Conservation (phyloP, 2,329 filamentous ascomycete species). For the Talaromyces funiculosus region DNA sequence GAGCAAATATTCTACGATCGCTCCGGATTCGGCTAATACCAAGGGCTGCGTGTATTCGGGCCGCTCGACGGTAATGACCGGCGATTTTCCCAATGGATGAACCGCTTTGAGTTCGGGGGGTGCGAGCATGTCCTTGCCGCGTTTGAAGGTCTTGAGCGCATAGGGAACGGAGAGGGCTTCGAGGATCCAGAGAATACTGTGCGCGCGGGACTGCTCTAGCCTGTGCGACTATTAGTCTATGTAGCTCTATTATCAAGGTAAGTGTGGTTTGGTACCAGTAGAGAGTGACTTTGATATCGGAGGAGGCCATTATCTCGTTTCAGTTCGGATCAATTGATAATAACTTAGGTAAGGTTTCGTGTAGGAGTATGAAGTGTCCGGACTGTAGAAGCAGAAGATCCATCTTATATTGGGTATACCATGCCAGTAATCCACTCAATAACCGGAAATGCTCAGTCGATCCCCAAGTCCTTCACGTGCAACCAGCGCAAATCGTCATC, state of each 20-base stretch:
- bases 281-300: slow-evolving; percentile 13
- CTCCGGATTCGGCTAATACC: slow-evolving; percentile 73
- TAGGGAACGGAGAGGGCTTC: slow-evolving; percentile 77
- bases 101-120: slow-evolving; percentile 69
- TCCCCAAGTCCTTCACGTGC: background rate
- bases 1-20: slow-evolving; percentile 75
- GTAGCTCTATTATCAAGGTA: background rate
- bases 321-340: background rate
- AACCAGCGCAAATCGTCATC: background rate
- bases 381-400: background rate
- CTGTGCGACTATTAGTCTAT: slow-evolving; percentile 40
- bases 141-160: slow-evolving; percentile 73
- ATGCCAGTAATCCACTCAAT: background rate
- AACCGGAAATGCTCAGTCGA: background rate
- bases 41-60: slow-evolving; percentile 44
- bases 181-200: slow-evolving; percentile 79
- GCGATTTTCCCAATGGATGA: slow-evolving; percentile 83
- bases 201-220: slow-evolving; percentile 76
- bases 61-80: slow-evolving; percentile 62
- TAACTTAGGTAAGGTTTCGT: background rate
- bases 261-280: slow-evolving; percentile 9
- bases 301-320: slow-evolving; percentile 8
- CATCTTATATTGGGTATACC: background rate
- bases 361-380: background rate
- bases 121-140: slow-evolving; percentile 59